Base-by-base conservation (phyloP, 345 rosid genomes). In the Xanthoceras sorbifolium region DNA sequence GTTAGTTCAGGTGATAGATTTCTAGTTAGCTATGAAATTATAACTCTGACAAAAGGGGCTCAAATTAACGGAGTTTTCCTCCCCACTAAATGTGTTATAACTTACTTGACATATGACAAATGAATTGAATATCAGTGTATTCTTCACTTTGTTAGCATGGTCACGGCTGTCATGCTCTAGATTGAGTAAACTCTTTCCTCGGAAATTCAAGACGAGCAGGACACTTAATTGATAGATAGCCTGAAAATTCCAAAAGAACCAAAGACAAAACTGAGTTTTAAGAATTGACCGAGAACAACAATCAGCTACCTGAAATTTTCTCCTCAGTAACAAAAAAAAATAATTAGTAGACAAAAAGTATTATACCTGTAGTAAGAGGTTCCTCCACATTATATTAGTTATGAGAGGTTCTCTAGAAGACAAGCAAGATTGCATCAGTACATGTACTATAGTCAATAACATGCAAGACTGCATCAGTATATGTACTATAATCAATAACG, bases 371-470 rank as follows among this genome's bases (percentile, higher is more conserved):
- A 97, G 68, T 25, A 94, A 76, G 82, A 97, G 85, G 90, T 97
- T 97, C 82, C 99, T 89, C 98, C 99, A 97, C 97, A 97, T 97
- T 83, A 97, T 91, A 81, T 92, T 97, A 36, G 99, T 92, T 73
- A 94, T 87, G 71, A 97, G 98, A 73, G 99, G 97, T 82, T 94
- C 99, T 75, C 99, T 97, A 89, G 50, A 76, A 80, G 71, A 26
- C 20, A 73, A 71, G 74, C 67, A 76, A 54, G 63, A 73, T 29
- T 10, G 2, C 54, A 71, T 31, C 73, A 82, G 25, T 20, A 23
- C 42, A 63, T 26, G 28, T 15, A 38, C 3, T 14, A 22, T 20
- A 28, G 59, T 67, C 15, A 65, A 34, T 9, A 31, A 34, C 1
- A 26, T 29, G 74, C 67, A 76, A 54, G 63, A 73, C 25, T 10